Percentiles rank a stretch among this genome's conserved stretches.
These are phyloP conservation scores for Noccaea bulbosa DNA, from an alignment of 345 rosid species.

Conservation along the genomic window DNA sequence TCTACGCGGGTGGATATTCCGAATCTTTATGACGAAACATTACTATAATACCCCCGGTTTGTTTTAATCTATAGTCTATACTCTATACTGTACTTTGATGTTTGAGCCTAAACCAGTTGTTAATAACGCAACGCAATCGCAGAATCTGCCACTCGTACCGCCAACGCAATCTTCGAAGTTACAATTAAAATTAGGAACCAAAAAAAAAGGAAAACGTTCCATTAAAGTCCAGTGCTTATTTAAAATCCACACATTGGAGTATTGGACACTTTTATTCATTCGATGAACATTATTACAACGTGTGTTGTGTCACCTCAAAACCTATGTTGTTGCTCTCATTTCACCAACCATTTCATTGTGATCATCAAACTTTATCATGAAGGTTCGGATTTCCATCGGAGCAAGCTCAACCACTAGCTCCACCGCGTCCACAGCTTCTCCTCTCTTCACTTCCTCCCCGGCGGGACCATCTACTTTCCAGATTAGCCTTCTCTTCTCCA, in stretches of 20 bases:
- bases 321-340: constrained; percentile 19
- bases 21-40: too few relatives aligned
- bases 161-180: too few relatives aligned
- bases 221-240: not conserved
- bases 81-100: too few relatives aligned
- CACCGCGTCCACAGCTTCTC: constrained; percentile 59
- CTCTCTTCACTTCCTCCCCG: constrained; percentile 51
- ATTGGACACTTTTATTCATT: not conserved
- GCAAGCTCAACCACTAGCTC: constrained; percentile 77
- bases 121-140: too few relatives aligned
- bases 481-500: constrained; percentile 77
- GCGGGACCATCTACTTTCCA: constrained; percentile 69
- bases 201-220: too few relatives aligned
- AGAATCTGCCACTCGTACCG: too few relatives aligned
- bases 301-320: not conserved
- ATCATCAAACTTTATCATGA: constrained; percentile 46
- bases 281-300: not conserved
- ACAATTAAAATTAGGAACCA: too few relatives aligned
- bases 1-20: constrained; percentile 28
- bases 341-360: constrained; percentile 32
- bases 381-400: constrained; percentile 95
- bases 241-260: not conserved
- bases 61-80: too few relatives aligned
- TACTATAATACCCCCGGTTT: too few relatives aligned
- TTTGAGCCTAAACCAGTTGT: too few relatives aligned